Evolutionary conservation across 1,284 basidiomycete species (phyloP), one percentile per base, ranked within the genome.

Genomic region (Singerocomus rubriflavus): DNA sequence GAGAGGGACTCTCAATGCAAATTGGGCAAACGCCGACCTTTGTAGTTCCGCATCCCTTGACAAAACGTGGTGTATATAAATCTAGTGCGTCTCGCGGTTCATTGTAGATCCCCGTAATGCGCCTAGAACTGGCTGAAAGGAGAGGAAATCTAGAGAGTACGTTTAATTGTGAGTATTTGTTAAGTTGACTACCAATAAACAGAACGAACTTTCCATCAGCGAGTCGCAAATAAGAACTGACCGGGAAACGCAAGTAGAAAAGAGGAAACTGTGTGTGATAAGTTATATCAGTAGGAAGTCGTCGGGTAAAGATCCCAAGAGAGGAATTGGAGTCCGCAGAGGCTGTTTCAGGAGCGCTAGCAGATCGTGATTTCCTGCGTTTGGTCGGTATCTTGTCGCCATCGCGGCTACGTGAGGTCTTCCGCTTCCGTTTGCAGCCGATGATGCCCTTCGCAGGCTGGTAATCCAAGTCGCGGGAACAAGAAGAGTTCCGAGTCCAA

Each of bases 11-110:
- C 67, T 91, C 88, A 38, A 81, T 67, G 61, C 90, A 92, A 38
- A 91, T 79, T 0, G 89, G 88, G 60, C 90, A 92, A 29, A 91
- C 59, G 1, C 89, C 90, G 0, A 84, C 77, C 69, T 92, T 91
- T 11, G 79, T 75, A 0, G 69, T 67, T 5, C 87, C 87, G 37
- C 73, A 75, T 10, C 89, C 90, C 58, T 79, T 82, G 40, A 88
- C 84, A 57, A 87, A 88, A 8, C 89, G 77, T 6, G 89, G 88
- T 0, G 84, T 88, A 61, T 92, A 92, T 14, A 92, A 69, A 63
- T 91, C 88, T 42, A 80, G 69, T 0, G 71, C 62, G 44, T 68
- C 66, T 14, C 80, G 76, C 0, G 85, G 83, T 21, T 73, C 66
- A 52, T 88, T 86, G 56, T 78, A 81, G 3, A 58, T 71, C 2